Percentiles rank a stretch among this genome's conserved stretches.
Conservation (phyloP, 352 stramenopile genomes). For the Elongisporangium undulatum region DNA sequence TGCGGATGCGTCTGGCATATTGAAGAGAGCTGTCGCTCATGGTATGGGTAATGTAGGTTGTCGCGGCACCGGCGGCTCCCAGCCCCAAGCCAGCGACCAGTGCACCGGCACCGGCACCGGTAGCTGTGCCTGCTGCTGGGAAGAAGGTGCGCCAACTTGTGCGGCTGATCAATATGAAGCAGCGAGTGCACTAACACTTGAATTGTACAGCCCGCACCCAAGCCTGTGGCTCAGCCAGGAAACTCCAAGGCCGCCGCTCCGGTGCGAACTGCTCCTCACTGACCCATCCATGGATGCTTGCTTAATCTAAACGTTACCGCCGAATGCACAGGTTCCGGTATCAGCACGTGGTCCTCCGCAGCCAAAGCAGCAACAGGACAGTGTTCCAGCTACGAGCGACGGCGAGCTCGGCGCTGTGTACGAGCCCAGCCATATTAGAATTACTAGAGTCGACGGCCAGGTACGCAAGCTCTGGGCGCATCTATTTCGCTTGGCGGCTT, state of each 20-base stretch:
- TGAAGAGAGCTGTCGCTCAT: background rate
- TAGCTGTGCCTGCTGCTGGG: background rate
- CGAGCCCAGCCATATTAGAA: slow-evolving; percentile 62
- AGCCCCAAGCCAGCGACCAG: background rate
- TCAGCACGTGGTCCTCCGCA: background rate
- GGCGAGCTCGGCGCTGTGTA: slow-evolving; percentile 52
- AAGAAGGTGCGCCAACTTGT: background rate
- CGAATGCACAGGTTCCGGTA: background rate
- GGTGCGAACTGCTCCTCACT: background rate
- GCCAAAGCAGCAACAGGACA: background rate
- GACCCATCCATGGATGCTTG: background rate
- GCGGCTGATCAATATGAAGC: background rate
- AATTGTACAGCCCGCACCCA: background rate
- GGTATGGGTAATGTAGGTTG: background rate
- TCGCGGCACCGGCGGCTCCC: background rate
- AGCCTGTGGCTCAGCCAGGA: background rate
- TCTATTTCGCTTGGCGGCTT: background rate
- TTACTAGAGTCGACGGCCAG: slow-evolving; percentile 65
- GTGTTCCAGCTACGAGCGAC: background rate
- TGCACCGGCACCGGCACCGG: background rate
- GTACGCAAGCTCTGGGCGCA: slow-evolving; percentile 5
- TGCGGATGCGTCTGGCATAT: background rate
- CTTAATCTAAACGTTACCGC: background rate
- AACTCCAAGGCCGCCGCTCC: background rate
- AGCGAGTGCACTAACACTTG: background rate